Base-by-base conservation (phyloP, 2,329 filamentous ascomycete genomes). In the Aspergillus vadensis region DNA sequence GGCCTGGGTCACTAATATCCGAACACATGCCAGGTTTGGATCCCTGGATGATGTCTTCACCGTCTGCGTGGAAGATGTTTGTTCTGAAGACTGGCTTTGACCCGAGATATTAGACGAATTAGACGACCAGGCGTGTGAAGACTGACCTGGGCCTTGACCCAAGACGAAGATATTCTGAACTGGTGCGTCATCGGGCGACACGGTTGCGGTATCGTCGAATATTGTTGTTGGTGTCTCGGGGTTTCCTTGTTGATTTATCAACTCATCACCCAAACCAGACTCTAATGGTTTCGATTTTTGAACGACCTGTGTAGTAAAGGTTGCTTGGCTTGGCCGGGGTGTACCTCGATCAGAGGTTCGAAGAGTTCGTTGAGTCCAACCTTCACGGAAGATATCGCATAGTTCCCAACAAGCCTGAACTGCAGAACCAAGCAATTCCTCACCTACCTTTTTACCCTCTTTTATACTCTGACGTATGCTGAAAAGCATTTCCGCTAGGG, bases 381-480 rank as follows among this genome's bases (percentile, higher is more conserved):
- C 92, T 78, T 95, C 91, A 51, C 92, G 86, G 81, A 97, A 97
- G 57, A 97, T 87, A 77, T 97, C 92, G 73, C 92, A 96, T 5
- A 97, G 84, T 67, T 97, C 92, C 92, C 92, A 97, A 74, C 93
- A 97, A 14, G 93, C 91, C 72, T 97, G 92, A 0, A 97, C 90
- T 1, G 93, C 92, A 1, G 91, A 95, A 5, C 90, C 89, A 0
- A 97, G 82, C 0, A 97, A 82, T 70, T 97, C 93, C 70, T 94
- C 91, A 65, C 96, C 91, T 0, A 90, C 82, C 0, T 82, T 79
- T 67, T 86, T 90, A 19, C 87, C 87, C 66, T 95, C 91, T 36
- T 89, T 84, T 64, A 85, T 88, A 74, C 88, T 94, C 70, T 97
- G 92, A 2, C 92, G 88, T 43, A 98, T 83, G 72, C 88, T 96